These are phyloP conservation scores for Dendrobium huoshanense DNA, from an alignment of 106 monocot genomes.

Conservation along the genomic window DNA sequence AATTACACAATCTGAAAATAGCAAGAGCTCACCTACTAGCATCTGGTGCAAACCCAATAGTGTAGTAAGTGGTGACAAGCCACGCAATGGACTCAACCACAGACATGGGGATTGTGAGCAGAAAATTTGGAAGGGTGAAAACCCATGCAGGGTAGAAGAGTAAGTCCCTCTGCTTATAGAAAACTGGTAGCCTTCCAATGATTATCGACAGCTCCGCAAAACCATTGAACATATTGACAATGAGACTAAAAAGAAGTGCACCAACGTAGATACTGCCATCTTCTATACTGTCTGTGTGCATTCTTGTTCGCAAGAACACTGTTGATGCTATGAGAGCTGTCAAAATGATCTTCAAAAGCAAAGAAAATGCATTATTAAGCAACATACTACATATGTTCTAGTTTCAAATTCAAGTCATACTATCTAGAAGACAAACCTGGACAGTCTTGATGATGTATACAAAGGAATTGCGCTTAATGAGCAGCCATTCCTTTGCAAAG, in stretches of 20 bases:
- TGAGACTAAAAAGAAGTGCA: conserved; percentile 49
- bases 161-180: conserved; percentile 78
- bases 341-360: conserved; percentile 31
- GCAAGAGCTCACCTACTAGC: conserved; percentile 34
- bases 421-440: conserved; percentile 28
- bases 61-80: conserved; percentile 47
- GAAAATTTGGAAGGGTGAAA: conserved; percentile 48
- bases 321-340: conserved; percentile 35
- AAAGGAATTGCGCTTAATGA: conserved; percentile 68
- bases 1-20: neutral
- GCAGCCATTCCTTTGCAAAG: conserved; percentile 70
- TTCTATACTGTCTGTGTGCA: conserved; percentile 28
- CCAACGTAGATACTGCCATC: conserved; percentile 55
- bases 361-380: neutral
- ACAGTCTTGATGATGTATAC: conserved; percentile 67
- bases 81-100: conserved; percentile 57
- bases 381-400: neutral
- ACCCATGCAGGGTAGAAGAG: conserved; percentile 70
- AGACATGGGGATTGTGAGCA: conserved; percentile 56
- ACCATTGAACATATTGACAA: conserved; percentile 69
- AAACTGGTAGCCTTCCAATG: conserved; percentile 60
- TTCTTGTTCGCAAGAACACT: conserved; percentile 41
- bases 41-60: conserved; percentile 59
- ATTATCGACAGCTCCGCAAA: conserved; percentile 66
- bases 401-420: neutral